Percentiles rank a stretch among this genome's conserved stretches.
Evolutionary conservation across 2,329 filamentous ascomycete genomes (phyloP).

Genomic region (Diaporthe citri): DNA sequence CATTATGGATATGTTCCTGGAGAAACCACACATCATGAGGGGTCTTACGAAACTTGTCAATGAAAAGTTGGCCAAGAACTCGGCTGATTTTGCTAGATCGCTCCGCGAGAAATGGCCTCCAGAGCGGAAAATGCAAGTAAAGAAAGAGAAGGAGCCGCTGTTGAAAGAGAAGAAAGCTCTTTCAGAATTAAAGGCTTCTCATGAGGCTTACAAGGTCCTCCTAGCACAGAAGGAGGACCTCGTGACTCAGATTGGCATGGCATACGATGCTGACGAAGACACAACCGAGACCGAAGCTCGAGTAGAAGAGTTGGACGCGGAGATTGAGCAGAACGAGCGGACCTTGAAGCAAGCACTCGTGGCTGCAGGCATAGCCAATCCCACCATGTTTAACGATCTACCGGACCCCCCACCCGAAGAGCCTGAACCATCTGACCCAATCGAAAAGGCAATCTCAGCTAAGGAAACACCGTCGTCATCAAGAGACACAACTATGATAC

Average conservation of each 20-base stretch:
- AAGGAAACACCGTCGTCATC: slow-evolving; percentile 48
- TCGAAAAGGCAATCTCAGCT: slow-evolving; percentile 58
- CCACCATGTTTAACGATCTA: slow-evolving; percentile 53
- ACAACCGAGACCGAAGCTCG: slow-evolving; percentile 64
- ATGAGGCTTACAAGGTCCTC: slow-evolving; percentile 58
- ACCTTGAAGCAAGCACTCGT: slow-evolving; percentile 56
- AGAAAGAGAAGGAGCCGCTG: slow-evolving; percentile 62
- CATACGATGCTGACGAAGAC: slow-evolving; percentile 64
- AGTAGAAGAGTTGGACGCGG: slow-evolving; percentile 61
- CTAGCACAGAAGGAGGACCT: slow-evolving; percentile 59
- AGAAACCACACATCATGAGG: slow-evolving; percentile 50
- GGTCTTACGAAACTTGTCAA: slow-evolving; percentile 55
- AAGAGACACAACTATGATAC: slow-evolving; percentile 48
- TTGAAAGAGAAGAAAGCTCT: slow-evolving; percentile 60
- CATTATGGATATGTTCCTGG: slow-evolving; percentile 53
- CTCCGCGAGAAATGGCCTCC: slow-evolving; percentile 61
- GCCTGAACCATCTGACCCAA: slow-evolving; percentile 46
- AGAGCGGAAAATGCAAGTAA: slow-evolving; percentile 60
- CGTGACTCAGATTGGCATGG: slow-evolving; percentile 60
- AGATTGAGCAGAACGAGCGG: slow-evolving; percentile 59
- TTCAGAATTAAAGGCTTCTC: slow-evolving; percentile 55
- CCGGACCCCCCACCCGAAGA: slow-evolving; percentile 46
- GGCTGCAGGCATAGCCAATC: slow-evolving; percentile 58
- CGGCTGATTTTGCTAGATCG: slow-evolving; percentile 59
- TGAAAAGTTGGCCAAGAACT: slow-evolving; percentile 60